Evolutionary conservation across 164 flowering plant species (phyloP), one percentile per base, ranked within the genome.

Genomic region (Stephania yunnanensis): DNA sequence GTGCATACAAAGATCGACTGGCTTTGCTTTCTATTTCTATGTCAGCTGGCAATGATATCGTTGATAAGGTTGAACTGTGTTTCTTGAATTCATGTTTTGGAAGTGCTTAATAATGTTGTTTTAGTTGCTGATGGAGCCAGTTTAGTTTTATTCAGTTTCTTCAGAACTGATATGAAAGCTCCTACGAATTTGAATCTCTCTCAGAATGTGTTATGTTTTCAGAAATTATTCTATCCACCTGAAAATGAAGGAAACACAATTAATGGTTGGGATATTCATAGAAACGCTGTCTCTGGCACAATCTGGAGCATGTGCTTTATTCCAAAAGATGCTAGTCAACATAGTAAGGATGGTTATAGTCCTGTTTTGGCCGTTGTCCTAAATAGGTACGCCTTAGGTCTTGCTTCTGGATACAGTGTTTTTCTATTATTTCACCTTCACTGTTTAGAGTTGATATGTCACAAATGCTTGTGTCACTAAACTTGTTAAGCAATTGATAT

Each of bases 261-360:
- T 67, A 53, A 73, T 68, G 61, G 77, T 29, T 75, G 79, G 75
- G 89, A 78, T 55, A 19, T 79, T 44, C 82, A 82, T 31, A 81
- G 80, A 72, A 72, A 80, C 61, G 76, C 73, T 77, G 83, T 90
- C 65, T 71, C 74, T 81, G 99, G 98, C 74, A 88, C 97, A 58
- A 95, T 95, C 75, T 95, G 99, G 99, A 92, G 98, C 86, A 91
- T 93, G 93, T 93, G 98, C 84, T 93, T 93, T 81, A 83, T 93
- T 77, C 87, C 97, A 53, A 83, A 84, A 72, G 86, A 86, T 77
- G 52, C 55, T 72, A 80, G 72, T 77, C 87, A 78, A 68, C 71
- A 82, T 66, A 82, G 78, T 75, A 81, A 82, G 74, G 92, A 74
- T 68, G 74, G 80, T 63, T 76, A 78, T 70, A 80, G 85, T 82